Evolutionary conservation across 495 filamentous ascomycete species (phyloP).

Genomic region (Aspergillus sclerotiicarbonarius): DNA sequence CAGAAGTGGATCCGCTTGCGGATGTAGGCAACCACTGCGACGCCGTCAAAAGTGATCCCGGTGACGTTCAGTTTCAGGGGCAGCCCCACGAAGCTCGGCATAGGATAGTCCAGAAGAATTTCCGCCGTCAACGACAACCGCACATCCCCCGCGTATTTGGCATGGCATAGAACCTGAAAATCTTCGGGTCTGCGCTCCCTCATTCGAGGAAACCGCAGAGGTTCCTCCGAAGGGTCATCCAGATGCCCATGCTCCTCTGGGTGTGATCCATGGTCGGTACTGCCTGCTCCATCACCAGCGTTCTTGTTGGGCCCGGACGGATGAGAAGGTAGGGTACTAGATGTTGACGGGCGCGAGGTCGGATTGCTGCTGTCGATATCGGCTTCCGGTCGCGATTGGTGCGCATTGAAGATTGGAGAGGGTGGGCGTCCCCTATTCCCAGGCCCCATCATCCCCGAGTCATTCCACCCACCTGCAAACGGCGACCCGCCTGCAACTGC

Average conservation of each 20-base stretch:
- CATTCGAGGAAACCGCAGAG: slow-evolving; percentile 36
- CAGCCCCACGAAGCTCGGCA: slow-evolving; percentile 93
- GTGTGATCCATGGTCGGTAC: slow-evolving; percentile 8
- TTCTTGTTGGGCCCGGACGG: slow-evolving; percentile 32
- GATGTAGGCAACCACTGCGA: slow-evolving; percentile 88
- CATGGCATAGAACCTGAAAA: slow-evolving; percentile 85
- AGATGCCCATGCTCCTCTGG: slow-evolving; percentile 13
- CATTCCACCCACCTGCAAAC: slow-evolving; percentile 53
- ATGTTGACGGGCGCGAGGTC: slow-evolving; percentile 44
- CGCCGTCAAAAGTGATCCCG: slow-evolving; percentile 89
- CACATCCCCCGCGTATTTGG: slow-evolving; percentile 81
- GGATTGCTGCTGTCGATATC: slow-evolving; percentile 37
- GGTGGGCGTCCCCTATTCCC: slow-evolving; percentile 17
- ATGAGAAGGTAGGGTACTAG: slow-evolving; percentile 36
- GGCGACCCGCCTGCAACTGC: slow-evolving; percentile 73
- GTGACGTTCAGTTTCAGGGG: slow-evolving; percentile 91
- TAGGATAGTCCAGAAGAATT: slow-evolving; percentile 94
- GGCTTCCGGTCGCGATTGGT: slow-evolving; percentile 21
- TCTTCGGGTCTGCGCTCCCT: slow-evolving; percentile 54
- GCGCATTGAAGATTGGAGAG: slow-evolving; percentile 12
- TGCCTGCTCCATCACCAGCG: slow-evolving; percentile 17
- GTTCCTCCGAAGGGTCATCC: slow-evolving; percentile 25
- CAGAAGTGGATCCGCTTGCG: slow-evolving; percentile 79
- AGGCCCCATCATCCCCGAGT: slow-evolving; percentile 25
- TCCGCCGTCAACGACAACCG: slow-evolving; percentile 86